Conservation (phyloP, 192 early-diverging fungal genomes). For the Podila minutissima region DNA sequence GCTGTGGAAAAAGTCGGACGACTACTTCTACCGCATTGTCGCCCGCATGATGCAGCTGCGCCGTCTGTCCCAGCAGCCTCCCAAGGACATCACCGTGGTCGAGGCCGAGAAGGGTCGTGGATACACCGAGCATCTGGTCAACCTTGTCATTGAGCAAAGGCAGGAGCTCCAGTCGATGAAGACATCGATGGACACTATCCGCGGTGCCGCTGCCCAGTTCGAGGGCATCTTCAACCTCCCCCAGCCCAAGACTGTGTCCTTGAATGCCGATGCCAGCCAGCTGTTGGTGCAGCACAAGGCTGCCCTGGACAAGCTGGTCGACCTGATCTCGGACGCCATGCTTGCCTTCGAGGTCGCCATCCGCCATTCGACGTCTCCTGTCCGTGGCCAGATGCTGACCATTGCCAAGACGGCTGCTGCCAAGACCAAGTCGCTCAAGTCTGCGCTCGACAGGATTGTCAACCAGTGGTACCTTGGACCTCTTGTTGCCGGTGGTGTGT, state of each 20-base stretch:
- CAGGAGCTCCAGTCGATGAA: constrained; percentile 51
- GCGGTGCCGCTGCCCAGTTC: constrained; percentile 30
- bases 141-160: constrained; percentile 68
- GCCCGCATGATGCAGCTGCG: constrained; percentile 73
- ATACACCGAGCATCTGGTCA: constrained; percentile 74
- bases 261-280: constrained; percentile 14
- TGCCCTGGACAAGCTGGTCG: constrained; percentile 52
- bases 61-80: constrained; percentile 42
- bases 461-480: constrained; percentile 39
- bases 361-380: constrained; percentile 37
- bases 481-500: constrained; percentile 29
- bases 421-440: constrained; percentile 46
- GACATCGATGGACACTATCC: constrained; percentile 35
- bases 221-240: constrained; percentile 38
- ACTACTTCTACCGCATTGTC: constrained; percentile 76
- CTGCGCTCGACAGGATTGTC: constrained; percentile 22
- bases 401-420: constrained; percentile 35
- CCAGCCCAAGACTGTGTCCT: constrained; percentile 29
- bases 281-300: constrained; percentile 47
- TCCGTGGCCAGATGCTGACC: constrained; percentile 24
- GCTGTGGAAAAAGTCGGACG: constrained; percentile 66
- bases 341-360: constrained; percentile 40
- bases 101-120: constrained; percentile 73
- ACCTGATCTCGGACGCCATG: constrained; percentile 43
- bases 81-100: constrained; percentile 68